Base-by-base conservation (phyloP, 176 grass and related monocot genomes). In the Miscanthus lutarioriparius region DNA sequence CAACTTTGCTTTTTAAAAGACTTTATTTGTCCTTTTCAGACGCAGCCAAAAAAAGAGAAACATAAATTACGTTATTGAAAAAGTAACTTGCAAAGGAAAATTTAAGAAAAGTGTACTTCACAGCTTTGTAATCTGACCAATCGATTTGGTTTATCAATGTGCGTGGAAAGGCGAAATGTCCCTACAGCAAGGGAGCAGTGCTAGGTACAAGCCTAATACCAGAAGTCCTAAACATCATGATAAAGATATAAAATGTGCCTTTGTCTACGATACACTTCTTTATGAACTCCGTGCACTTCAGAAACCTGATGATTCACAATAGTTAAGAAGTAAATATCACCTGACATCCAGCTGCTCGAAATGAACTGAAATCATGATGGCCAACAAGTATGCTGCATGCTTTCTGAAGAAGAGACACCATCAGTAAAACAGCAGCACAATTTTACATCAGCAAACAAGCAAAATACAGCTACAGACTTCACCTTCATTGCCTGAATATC, bases 351-450 rank as follows among this genome's bases (percentile, higher is more conserved):
- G 86, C 70, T 78, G 96, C 91, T 76, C 91, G 89, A 91, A 98
- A 98, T 82, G 93, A 96, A 87, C 96, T 98, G 78, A 98, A 98
- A 96, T 98, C 93, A 87, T 95, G 93, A 91, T 84, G 70, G 16
- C 93, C 96, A 85, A 89, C 74, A 81, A 98, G 93, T 78, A 94
- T 78, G 44, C 26, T 86, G 83, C 96, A 96, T 78, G 93, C 93
- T 83, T 91, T 92, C 96, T 98, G 93, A 85, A 81, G 41, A 91
- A 80, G n/a, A 83, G 32, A 8, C 4, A 74, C 54, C 47, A 82
- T 75, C 43, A 91, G 51, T 78, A 65, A 81, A 70, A 8, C 32
- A 43, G 23, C 28, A 65, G 22, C 19, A 78, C 22, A 85, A 82
- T 36, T 72, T 84, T 58, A n/a, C 53, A 81, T 65, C 20, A 61